Percentiles rank a stretch among this genome's conserved stretches.
Evolutionary conservation across 1,284 basidiomycete species (phyloP).

Genomic region (Naganishia sp.): DNA sequence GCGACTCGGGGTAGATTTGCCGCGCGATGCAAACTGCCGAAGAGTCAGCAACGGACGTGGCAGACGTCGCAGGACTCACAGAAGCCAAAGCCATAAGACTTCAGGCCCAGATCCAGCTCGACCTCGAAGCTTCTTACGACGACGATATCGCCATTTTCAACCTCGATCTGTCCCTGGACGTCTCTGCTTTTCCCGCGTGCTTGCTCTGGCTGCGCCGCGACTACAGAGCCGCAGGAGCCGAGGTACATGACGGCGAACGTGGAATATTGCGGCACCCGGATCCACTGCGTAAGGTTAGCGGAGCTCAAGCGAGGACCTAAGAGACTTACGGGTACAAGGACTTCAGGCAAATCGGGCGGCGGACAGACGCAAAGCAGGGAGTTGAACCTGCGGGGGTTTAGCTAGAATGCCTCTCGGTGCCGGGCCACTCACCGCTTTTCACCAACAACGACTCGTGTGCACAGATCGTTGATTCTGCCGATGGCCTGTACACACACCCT

Average conservation of each 20-base stretch:
- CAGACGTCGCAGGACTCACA: background rate
- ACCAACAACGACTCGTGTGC: conserved; percentile 14
- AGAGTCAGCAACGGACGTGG: background rate
- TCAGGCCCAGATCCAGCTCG: conserved; percentile 40
- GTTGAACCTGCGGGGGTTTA: conserved; percentile 14
- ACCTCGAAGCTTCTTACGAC: conserved; percentile 35
- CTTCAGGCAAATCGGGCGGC: conserved; percentile 11
- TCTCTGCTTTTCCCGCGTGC: background rate
- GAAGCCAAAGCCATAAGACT: conserved; percentile 43
- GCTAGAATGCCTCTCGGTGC: background rate
- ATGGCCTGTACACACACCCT: conserved; percentile 19
- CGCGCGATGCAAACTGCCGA: conserved; percentile 15
- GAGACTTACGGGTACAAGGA: conserved; percentile 20
- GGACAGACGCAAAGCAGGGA: conserved; percentile 13
- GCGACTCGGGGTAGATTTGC: conserved; percentile 18
- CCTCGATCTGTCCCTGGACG: conserved; percentile 3
- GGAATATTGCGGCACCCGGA: conserved; percentile 26
- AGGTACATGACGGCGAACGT: conserved; percentile 28
- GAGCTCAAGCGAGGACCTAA: too few species aligned
- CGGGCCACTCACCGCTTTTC: conserved; percentile 20
- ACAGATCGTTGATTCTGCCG: conserved; percentile 22
- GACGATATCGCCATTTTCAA: conserved; percentile 25
- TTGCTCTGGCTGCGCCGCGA: background rate
- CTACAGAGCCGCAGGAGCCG: conserved; percentile 11
- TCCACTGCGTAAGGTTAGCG: conserved; percentile 17